These are phyloP conservation scores for Yamadazyma buinensis DNA, from an alignment of 1,139 yeast species.

Conservation along the genomic window DNA sequence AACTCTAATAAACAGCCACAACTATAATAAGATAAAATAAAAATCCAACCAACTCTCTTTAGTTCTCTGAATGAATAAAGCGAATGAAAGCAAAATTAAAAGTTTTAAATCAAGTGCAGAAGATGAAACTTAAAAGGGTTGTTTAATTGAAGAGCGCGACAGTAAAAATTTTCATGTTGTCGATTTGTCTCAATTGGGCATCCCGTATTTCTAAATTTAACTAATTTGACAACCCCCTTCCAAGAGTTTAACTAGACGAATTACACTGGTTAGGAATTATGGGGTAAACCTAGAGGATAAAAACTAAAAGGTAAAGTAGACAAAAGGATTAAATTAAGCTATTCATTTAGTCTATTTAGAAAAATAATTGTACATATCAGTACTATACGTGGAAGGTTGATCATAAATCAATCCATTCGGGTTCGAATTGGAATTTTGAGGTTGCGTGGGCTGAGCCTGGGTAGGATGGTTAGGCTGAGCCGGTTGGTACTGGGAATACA, in stretches of 20 bases:
- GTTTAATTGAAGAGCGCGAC: slow-evolving; percentile 8
- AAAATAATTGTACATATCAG: slow-evolving; percentile 45
- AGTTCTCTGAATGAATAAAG: too few species aligned
- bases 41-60: too few species aligned
- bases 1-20: too few species aligned
- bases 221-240: too few species aligned
- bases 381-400: slow-evolving; percentile 47
- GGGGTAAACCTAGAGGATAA: too few species aligned
- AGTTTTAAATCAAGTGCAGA: too few species aligned
- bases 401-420: slow-evolving; percentile 31
- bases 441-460: not conserved
- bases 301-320: not conserved
- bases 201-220: not conserved
- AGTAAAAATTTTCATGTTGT: slow-evolving; percentile 13
- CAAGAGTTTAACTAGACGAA: too few species aligned
- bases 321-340: not conserved
- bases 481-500: not conserved
- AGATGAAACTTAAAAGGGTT: not conserved
- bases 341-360: slow-evolving; percentile 13
- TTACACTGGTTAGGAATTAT: too few species aligned
- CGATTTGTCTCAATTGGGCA: slow-evolving; percentile 10
- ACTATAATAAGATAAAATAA: too few species aligned
- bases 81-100: too few species aligned
- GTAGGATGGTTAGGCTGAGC: not conserved
- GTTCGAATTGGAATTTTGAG: not conserved